Evolutionary conservation across 2,329 filamentous ascomycete species (phyloP), one percentile per base, ranked within the genome.

Genomic region (Pseudogymnoascus sp.): DNA sequence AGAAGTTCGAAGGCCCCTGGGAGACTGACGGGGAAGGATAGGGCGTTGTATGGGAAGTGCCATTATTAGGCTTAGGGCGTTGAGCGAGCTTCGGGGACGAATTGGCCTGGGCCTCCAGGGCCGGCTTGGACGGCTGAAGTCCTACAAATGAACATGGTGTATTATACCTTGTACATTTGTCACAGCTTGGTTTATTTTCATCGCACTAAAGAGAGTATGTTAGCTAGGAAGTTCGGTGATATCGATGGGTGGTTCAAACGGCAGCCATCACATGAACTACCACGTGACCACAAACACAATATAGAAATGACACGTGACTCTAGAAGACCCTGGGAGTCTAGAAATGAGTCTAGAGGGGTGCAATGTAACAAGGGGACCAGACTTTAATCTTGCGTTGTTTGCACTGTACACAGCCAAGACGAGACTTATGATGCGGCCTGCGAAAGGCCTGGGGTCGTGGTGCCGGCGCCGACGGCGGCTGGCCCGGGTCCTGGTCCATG

Each of bases 151-250:
- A 66, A 42, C 68, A 69, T 47, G 62, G 44, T 10, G 61, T 42
- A n/a, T 61, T 64, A 60, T 67, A 65, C n/a, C 64, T 62, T 6
- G 35, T 36, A 19, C 68, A 70, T 44, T 68, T 66, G 2, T 36
- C 21, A 44, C 68, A 70, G 47, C 61, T 21, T 8, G 68, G 68
- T 35, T 65, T 64, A 9, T 61, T n/a, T 59, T 70, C 68, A 21
- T 69, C 63, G 50, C 68, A 70, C 68, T 70, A 47, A 2, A 26
- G 61, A 13, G 50, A 40, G 53, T 1, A 33, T 57, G 50, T 63
- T 26, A 36, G 47, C 50, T 11, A 26, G 33, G 23, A 23, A 57
- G 15, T 40, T 53, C 15, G 15, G 19, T 40, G 19, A 60, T 23
- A 61, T 17, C 11, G 31, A 57, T 7, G 13, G 42, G 9, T n/a